phyloP scores from a whole-genome alignment of 768 basidiomycete genomes.

The Mycena leptocephala region DNA sequence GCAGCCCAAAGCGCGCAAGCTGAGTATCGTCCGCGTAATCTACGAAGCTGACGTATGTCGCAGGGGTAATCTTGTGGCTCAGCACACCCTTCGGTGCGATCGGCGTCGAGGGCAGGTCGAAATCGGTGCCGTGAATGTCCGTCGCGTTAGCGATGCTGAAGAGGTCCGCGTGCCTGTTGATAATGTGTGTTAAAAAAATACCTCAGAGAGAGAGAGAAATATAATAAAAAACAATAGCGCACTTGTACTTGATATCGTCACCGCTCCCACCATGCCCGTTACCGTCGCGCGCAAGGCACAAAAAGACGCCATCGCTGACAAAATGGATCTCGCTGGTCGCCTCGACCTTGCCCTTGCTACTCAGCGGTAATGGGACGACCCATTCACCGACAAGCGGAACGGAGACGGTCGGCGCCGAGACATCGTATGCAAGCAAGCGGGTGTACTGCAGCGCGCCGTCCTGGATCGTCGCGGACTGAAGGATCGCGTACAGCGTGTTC shows the following conservation, averaged over 20 bases:
- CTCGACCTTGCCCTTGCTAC: slow-evolving; percentile 65
- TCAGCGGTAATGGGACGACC: slow-evolving; percentile 72
- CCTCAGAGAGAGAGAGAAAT: no score
- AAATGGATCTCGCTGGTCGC: slow-evolving; percentile 74
- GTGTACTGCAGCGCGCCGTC: slow-evolving; percentile 75
- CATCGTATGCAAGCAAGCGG: slow-evolving; percentile 71
- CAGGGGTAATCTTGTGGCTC: slow-evolving; percentile 63
- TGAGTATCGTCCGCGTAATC: slow-evolving; percentile 68
- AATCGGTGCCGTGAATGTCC: slow-evolving; percentile 71
- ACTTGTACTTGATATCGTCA: slow-evolving; percentile 70
- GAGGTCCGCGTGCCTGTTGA: slow-evolving; percentile 69
- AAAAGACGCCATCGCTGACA: slow-evolving; percentile 67
- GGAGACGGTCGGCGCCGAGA: slow-evolving; percentile 51
- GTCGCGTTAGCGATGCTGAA: slow-evolving; percentile 73
- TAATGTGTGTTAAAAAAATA: not conserved
- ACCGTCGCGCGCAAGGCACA: slow-evolving; percentile 73
- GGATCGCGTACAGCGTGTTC: slow-evolving; percentile 70
- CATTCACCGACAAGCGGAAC: slow-evolving; percentile 70
- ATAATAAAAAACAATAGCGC: slow-evolving; percentile 16
- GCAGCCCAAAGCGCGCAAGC: slow-evolving; percentile 74
- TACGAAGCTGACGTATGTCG: slow-evolving; percentile 71
- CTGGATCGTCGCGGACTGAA: slow-evolving; percentile 77
- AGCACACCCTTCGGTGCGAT: slow-evolving; percentile 68
- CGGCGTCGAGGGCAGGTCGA: slow-evolving; percentile 68
- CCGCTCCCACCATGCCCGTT: slow-evolving; percentile 72